phyloP scores from a whole-genome alignment of 2,329 filamentous ascomycete genomes.

The Ceratocystis lukuohia region DNA sequence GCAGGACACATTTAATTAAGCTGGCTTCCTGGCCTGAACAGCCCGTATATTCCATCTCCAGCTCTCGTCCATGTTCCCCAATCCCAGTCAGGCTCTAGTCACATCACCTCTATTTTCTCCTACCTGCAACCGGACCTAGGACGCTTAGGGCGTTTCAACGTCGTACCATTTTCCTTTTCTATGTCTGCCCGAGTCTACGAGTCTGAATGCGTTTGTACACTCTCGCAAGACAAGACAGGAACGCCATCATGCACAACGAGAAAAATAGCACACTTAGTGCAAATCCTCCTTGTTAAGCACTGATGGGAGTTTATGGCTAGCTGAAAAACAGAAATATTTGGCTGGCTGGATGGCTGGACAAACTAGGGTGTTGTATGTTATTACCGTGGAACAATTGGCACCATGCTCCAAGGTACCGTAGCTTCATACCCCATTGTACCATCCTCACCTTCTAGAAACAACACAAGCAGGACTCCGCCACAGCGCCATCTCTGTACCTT shows the following conservation, averaged over 20 bases:
- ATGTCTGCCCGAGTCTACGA: no score
- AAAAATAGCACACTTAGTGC: no score
- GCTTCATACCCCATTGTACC: background rate
- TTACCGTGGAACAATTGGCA: background rate
- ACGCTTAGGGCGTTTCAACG: background rate
- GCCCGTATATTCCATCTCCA: background rate
- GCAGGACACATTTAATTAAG: no score
- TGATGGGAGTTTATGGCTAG: background rate
- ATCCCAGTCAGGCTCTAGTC: background rate
- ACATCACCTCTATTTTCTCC: background rate
- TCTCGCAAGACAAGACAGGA: no score
- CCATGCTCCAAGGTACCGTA: no score
- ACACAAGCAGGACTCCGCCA: background rate
- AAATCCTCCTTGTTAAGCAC: no score
- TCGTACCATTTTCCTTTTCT: background rate
- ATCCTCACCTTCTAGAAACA: background rate
- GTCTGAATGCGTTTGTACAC: background rate
- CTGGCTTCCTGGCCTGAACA: background rate
- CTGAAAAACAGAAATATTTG: background rate
- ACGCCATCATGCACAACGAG: no score
- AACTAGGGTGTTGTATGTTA: background rate
- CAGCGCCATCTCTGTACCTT: background rate
- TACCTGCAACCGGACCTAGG: background rate
- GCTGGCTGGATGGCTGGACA: constrained; percentile 4
- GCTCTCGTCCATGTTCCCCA: background rate